phyloP scores from a whole-genome alignment of 2,329 filamentous ascomycete species.

The Westerdykella sp. region DNA sequence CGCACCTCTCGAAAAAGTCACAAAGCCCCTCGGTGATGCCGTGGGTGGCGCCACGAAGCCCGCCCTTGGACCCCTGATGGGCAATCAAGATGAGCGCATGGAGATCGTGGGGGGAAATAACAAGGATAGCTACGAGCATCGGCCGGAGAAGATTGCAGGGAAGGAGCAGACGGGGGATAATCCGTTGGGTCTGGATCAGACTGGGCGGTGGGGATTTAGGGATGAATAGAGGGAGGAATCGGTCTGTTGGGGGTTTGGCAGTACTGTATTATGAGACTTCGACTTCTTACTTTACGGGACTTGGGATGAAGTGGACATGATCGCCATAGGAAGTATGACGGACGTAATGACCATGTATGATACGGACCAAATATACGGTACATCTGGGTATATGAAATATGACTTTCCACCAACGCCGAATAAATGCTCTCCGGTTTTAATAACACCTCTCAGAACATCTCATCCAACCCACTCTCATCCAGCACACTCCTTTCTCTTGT shows the following conservation, averaged over 20 bases:
- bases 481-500: conserved; percentile 15
- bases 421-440: background rate
- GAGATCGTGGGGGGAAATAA: conserved; percentile 37
- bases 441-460: conserved; percentile 26
- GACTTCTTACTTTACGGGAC: too few relatives aligned
- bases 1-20: conserved; percentile 33
- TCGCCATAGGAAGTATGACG: background rate
- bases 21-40: conserved; percentile 32
- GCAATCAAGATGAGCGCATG: conserved; percentile 29
- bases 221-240: conserved; percentile 15
- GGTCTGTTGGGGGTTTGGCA: background rate
- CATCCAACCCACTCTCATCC: conserved; percentile 31
- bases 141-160: conserved; percentile 34
- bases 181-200: conserved; percentile 37
- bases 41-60: conserved; percentile 34
- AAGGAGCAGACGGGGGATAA: conserved; percentile 38
- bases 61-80: conserved; percentile 31
- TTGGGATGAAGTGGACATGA: background rate
- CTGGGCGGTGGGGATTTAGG: conserved; percentile 32
- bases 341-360: background rate
- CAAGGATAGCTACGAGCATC: conserved; percentile 33
- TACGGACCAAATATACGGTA: background rate
- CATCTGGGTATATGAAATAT: background rate
- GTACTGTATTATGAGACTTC: too few relatives aligned
- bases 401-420: background rate